Conservation (phyloP, 139 green algal species). For the Micractinium conductrix region DNA sequence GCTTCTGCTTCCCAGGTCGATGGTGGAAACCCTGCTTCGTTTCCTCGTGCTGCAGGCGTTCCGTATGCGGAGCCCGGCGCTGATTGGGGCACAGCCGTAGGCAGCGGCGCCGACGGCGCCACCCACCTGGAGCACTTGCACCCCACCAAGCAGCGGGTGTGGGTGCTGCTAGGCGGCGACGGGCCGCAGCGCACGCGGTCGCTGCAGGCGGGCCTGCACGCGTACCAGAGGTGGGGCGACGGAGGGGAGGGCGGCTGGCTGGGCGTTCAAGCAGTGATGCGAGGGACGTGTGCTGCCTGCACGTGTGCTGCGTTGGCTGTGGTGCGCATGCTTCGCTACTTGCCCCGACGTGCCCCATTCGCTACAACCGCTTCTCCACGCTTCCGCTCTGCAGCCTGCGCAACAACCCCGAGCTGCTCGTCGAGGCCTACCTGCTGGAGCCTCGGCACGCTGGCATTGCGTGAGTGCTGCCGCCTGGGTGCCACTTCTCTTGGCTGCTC, state of each 20-base stretch:
- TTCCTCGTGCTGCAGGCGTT: too few relatives aligned
- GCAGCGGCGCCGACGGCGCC: neutral
- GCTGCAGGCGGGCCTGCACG: conserved; percentile 33
- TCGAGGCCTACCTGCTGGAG: conserved; percentile 38
- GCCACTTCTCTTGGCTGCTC: neutral
- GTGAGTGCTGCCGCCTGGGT: too few relatives aligned
- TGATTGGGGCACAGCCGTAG: neutral
- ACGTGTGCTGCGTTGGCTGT: too few relatives aligned
- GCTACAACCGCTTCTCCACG: too few relatives aligned
- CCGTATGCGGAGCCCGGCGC: neutral
- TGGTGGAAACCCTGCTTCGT: too few relatives aligned
- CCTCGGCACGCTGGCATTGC: too few relatives aligned
- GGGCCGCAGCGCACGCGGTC: conserved; percentile 32
- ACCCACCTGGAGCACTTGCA: conserved; percentile 20
- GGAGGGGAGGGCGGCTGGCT: neutral
- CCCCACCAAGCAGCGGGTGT: conserved; percentile 40
- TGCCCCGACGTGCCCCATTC: neutral
- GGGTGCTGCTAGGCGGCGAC: conserved; percentile 49
- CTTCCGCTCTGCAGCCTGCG: conserved; percentile 18
- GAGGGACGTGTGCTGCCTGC: too few relatives aligned
- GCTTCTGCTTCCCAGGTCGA: too few relatives aligned
- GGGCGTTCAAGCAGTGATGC: too few relatives aligned
- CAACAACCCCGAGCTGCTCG: conserved; percentile 28
- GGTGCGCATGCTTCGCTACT: neutral
- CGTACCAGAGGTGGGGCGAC: conserved; percentile 2